Base-by-base conservation (phyloP, 805 yeast species). In the Kuraishia molischiana region DNA sequence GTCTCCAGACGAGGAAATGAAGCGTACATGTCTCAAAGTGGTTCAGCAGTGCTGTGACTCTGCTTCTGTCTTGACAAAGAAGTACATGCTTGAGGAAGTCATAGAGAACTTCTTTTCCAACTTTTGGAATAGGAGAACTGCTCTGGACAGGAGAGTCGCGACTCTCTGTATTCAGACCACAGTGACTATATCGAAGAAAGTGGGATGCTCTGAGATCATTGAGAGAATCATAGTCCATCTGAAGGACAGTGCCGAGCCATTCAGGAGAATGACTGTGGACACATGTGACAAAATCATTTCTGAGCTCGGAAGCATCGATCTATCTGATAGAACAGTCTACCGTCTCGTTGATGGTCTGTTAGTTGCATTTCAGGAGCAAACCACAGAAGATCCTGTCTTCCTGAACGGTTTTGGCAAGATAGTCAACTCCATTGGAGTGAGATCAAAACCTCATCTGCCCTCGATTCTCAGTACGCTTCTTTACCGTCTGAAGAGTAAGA, bases 1-100 rank as follows among this genome's bases (percentile, higher is more conserved):
- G 26, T 74, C 94, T 1, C 87, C 92, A 0, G 95, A 86, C 51
- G 95, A 84, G 43, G 95, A 87, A 35, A 83, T 89, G 90, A 77
- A 75, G 48, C 72, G 72, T 41, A 72, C 87, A 0, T 81, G 89
- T 3, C 56, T 92, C 41, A 62, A 68, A 22, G 84, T 85, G 5
- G 61, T 89, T 22, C 79, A 72, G 38, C 78, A 72, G 42, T 74
- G 92, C 47, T 75, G 85, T 11, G 57, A 72, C 1, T 65, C 83
- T 1, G 77, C 72, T 10, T 74, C 75, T 10, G 66, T 85, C 11
- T 14, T 28, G 14, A 67, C 77, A 10, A 64, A 62, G 13, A 57
- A 56, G 19, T 75, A 72, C 43, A 51, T 79, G 19, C 59, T 63
- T 32, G 67, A 63, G 5, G 74, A 75, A 18, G 67, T 83, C 2